Evolutionary conservation across 495 filamentous ascomycete genomes (phyloP).

Genomic region (Penicillium coffeae): DNA sequence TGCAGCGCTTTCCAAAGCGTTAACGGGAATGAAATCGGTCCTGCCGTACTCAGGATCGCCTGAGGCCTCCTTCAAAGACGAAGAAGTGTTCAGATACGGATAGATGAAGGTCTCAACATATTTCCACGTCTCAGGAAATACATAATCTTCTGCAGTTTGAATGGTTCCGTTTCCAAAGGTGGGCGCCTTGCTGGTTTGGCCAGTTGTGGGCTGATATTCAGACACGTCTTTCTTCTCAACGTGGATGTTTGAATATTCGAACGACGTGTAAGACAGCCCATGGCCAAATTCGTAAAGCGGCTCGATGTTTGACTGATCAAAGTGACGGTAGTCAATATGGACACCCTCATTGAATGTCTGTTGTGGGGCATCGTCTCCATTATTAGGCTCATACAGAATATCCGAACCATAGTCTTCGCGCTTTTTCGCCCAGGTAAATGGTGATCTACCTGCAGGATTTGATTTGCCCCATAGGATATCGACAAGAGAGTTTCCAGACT

Average conservation of each 20-base stretch:
- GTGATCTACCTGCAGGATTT: conserved; percentile 60
- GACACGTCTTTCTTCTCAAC: conserved; percentile 16
- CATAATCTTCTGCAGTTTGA: neutral
- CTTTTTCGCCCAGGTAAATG: conserved; percentile 66
- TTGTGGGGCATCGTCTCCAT: conserved; percentile 49
- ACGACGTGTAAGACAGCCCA: conserved; percentile 64
- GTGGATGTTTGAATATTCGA: conserved; percentile 45
- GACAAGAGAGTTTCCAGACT: conserved; percentile 53
- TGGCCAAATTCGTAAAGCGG: conserved; percentile 67
- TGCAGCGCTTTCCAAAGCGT: conserved; percentile 9
- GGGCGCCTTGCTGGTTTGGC: neutral
- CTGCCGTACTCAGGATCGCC: conserved; percentile 52
- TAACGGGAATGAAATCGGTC: neutral
- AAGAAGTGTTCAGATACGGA: conserved; percentile 2
- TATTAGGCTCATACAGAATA: conserved; percentile 6
- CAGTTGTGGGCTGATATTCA: neutral
- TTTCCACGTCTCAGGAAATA: neutral
- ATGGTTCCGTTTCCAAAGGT: neutral
- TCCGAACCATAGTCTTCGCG: conserved; percentile 60
- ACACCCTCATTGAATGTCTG: conserved; percentile 57
- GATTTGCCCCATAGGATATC: conserved; percentile 58
- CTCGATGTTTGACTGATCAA: conserved; percentile 56
- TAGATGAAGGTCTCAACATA: neutral
- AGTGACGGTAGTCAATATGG: conserved; percentile 66
- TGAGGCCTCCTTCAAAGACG: neutral